Evolutionary conservation across 352 stramenopile species (phyloP), one percentile per base, ranked within the genome.

Genomic region (Pythium angustatum): DNA sequence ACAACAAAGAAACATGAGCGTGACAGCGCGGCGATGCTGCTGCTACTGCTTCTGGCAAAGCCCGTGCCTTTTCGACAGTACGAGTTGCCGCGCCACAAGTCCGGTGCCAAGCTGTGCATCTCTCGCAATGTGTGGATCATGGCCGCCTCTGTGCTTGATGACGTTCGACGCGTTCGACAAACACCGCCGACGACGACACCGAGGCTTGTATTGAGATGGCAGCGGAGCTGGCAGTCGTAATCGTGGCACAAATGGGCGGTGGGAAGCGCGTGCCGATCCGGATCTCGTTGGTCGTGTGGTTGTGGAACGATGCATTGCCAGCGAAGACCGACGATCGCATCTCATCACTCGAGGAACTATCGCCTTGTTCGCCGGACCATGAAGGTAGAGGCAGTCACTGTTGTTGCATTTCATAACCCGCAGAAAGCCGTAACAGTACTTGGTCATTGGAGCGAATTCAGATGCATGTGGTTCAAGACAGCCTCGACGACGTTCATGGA

Each of bases 341-440:
- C 63, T 98, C 90, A 57, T 98, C 94, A 66, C 98, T 98, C 19
- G 93, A 98, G 66, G 98, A 98, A 41, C 94, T 96, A 73, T 98
- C 88, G 49, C 96, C 88, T 49, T 96, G 83, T 43, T 98, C 87
- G 15, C 90, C 94, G 9, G 98, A 75, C 44, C 90, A 72, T 98
- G 94, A 31, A 98, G 72, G 67, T 98, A 98, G 8, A 98, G 75
- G 68, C 94, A 98, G 31, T 98, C 94, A 0, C 90, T 83, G 64
- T 98, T 98, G 72, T 92, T 97, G 69, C 94, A 98, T 51, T 83
- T 70, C 49, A 96, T 79, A 64, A 92, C 93, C 6, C 89, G 79
- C 33, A 98, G 69, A 63, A 98, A 98, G 60, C 90, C 93, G 71
- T 98, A 97, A 77, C 94, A 98, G 69, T 98, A 98, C 76, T 98